Base-by-base conservation (phyloP, 2,329 filamentous ascomycete species). In the Zarea fungicola region DNA sequence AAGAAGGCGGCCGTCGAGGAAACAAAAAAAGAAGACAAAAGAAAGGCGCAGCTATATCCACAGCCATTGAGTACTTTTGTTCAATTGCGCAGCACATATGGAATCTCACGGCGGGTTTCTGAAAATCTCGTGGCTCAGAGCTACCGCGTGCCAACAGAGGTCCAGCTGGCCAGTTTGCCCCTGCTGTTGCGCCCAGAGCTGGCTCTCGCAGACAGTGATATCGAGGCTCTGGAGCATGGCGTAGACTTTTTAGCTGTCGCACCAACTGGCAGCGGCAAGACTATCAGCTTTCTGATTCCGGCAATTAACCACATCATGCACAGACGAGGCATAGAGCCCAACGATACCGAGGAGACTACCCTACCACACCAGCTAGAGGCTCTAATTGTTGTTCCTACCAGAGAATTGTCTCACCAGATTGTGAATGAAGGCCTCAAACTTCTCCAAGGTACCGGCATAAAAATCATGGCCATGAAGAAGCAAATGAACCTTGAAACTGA, bases 181-280 rank as follows among this genome's bases (percentile, higher is more conserved):
- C 68, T 97, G 39, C 71, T 97, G 29, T 70, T 97, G 25, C 67
- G 75, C 14, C 74, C 80, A 0, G 70, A 74, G 53, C 70, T 65
- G 49, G 78, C 78, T 1, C 66, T 82, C 25, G 61, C 62, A 11
- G 64, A 62, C 4, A 66, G 63, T 31, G 48, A 41, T 16, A 29
- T n/a, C 22, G 61, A 60, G 19, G 65, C 67, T 18, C 50, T 72
- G 18, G 61, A 62, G 3, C 51, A 56, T 13, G 65, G 65, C 8
- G 72, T 92, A 5, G 85, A 99, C 70, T 81, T 99, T 32, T 68
- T 99, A 54, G 88, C 89, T 0, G 83, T 97, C 36, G 93, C 93
- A 3, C 93, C 93, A 1, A 99, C 93, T 0, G 93, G 93, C 21
- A 97, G 92, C 64, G 93, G 93, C 37, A 99, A 99, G 74, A 99